These are phyloP conservation scores for Globisporangium paroecandrum DNA, from an alignment of 352 stramenopile species.

Conservation along the genomic window DNA sequence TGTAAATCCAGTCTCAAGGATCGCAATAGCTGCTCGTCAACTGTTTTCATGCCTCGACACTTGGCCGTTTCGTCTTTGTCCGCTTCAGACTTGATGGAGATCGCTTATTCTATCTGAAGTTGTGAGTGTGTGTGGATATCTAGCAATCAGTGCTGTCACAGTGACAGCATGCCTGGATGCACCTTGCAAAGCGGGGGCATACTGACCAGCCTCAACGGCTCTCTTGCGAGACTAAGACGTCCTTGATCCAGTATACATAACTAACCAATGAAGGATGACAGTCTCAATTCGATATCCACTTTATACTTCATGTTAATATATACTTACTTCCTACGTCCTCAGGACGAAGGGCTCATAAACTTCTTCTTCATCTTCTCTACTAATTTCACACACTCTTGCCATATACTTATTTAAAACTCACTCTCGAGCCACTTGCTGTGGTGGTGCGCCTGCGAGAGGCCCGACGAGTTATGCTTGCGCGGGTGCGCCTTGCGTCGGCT, in stretches of 20 bases:
- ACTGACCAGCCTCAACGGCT: too few species aligned
- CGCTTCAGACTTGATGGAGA: neutral
- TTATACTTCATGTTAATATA: neutral
- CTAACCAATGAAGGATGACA: neutral
- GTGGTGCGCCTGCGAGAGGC: neutral
- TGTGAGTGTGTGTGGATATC: neutral
- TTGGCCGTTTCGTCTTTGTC: neutral
- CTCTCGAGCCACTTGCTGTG: constrained; percentile 12
- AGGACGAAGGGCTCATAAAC: constrained; percentile 2
- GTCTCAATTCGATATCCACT: neutral
- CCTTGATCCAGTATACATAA: too few species aligned
- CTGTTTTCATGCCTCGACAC: neutral
- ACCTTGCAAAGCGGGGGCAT: too few species aligned
- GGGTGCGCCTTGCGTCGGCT: neutral
- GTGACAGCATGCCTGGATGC: too few species aligned
- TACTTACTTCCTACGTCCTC: neutral
- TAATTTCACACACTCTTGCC: neutral
- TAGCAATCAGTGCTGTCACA: neutral
- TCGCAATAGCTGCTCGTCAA: too few species aligned
- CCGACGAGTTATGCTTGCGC: neutral
- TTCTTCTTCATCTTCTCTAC: neutral
- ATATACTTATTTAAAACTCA: constrained; percentile 13
- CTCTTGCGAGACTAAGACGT: too few species aligned
- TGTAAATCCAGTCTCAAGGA: too few species aligned
- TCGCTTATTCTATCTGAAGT: neutral